phyloP scores from a whole-genome alignment of 2,329 filamentous ascomycete genomes.

The Colletotrichum godetiae region DNA sequence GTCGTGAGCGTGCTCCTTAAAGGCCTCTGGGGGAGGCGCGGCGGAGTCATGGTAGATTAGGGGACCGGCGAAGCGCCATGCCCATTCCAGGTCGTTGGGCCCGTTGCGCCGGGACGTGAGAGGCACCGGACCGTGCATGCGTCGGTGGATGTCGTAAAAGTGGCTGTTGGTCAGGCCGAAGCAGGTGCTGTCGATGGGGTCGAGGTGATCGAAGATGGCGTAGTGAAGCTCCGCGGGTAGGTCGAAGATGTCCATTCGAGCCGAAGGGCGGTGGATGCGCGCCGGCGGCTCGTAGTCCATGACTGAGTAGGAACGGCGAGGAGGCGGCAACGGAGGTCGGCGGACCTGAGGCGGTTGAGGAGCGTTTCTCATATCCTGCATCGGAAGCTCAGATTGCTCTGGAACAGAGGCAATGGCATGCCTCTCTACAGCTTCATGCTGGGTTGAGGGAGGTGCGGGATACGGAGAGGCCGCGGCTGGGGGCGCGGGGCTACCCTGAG shows the following conservation, averaged over 20 bases:
- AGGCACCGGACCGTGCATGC: constrained; percentile 66
- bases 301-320: constrained; percentile 69
- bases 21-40: constrained; percentile 16
- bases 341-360: constrained; percentile 34
- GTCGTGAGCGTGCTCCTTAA: constrained; percentile 36
- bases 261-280: constrained; percentile 59
- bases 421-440: constrained; percentile 16
- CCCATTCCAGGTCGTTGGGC: constrained; percentile 73
- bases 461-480: not conserved
- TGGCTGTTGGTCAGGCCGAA: constrained; percentile 68
- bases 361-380: constrained; percentile 23
- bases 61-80: constrained; percentile 67
- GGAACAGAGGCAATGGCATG: constrained; percentile 28
- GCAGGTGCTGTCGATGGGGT: constrained; percentile 73
- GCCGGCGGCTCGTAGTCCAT: constrained; percentile 67
- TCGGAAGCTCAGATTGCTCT: constrained; percentile 39
- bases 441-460: not conserved
- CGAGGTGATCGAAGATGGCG: constrained; percentile 70
- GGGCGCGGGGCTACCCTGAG: constrained; percentile 31
- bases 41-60: constrained; percentile 45
- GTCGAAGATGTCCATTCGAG: constrained; percentile 59
- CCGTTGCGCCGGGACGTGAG: constrained; percentile 67
- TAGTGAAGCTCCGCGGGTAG: constrained; percentile 71
- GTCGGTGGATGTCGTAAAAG: constrained; percentile 69
- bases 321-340: constrained; percentile 54